Evolutionary conservation across 176 grass and related monocot species (phyloP), one percentile per base, ranked within the genome.

Genomic region (Tuctoria greenei): DNA sequence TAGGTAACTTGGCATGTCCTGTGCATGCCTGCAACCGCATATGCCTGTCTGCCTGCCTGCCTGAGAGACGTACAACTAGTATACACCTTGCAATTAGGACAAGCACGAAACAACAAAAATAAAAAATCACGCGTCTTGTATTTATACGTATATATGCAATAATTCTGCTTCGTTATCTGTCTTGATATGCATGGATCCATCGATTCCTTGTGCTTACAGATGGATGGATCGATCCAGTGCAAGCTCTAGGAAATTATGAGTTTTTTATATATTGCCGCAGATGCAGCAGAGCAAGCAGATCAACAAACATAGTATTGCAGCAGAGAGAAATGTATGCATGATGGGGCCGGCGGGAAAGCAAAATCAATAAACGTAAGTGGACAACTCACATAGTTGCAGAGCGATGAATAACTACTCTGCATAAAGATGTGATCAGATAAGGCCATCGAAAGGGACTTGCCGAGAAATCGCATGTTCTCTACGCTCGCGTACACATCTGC

Each of bases 371-470:
- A 60, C 18, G 50, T 76, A 34, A 76, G 54, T 34, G 46, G 72
- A 86, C 78, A 81, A 76, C 2, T 45, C 66, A 63, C 57, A 18
- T 31, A 45, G 36, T 67, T 38, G 46, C 59, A 85, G 75, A 46
- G 37, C 45, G 12, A 47, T 47, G 59, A 77, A 77, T 51, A 77
- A 26, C 44, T 64, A 84, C 20, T 66, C 52, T 73, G 71, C 69
- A 72, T 70, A 85, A 85, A 81, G 82, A 78, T 49, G 75, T 26
- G 67, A 61, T 82, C 4, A 95, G 88, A 88, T 95, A 88, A 86
- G 73, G 71, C 69, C 79, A 86, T 76, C 79, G 85, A 82, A 74
- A 64, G 65, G 61, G 75, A 83, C 85, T 94, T 94, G 55, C 85
- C 79, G 86, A 68, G 86, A 78, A 84, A 85, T 63, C 76, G 80